Conservation (phyloP, 129 eudicot species). For the Tagetes erecta region DNA sequence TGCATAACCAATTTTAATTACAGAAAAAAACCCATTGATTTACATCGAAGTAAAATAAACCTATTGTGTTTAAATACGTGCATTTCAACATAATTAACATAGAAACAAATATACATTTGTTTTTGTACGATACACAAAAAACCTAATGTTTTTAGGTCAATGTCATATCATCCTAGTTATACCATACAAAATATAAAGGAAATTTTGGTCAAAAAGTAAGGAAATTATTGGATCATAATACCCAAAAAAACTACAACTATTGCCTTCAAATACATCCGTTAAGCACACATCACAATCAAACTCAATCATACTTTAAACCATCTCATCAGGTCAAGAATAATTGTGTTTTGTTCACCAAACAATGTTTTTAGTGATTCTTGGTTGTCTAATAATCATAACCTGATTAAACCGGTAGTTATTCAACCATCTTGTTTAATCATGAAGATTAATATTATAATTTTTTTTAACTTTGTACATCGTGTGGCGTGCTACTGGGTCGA, state of each 20-base stretch:
- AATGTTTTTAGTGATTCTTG: conserved; percentile 18
- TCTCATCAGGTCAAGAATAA: conserved; percentile 25
- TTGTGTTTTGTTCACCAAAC: conserved; percentile 30
- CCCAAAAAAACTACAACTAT: conserved; percentile 30
- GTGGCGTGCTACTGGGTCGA: no score
- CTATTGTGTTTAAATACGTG: no score
- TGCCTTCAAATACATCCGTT: conserved; percentile 19
- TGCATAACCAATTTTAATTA: no score
- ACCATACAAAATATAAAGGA: background rate
- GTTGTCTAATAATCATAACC: background rate
- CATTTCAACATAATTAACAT: no score
- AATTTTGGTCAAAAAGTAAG: conserved; percentile 30
- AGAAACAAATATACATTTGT: no score
- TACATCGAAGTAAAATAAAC: no score
- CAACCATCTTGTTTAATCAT: background rate
- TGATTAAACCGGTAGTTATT: background rate
- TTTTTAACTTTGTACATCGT: no score
- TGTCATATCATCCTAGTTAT: no score
- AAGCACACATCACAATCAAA: conserved; percentile 20
- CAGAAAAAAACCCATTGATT: no score
- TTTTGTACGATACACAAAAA: no score
- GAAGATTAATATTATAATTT: no score
- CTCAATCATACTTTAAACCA: conserved; percentile 28
- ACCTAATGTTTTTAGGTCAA: no score
- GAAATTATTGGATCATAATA: conserved; percentile 28